phyloP scores from a whole-genome alignment of 768 basidiomycete species.

The Lactarius psammicola region DNA sequence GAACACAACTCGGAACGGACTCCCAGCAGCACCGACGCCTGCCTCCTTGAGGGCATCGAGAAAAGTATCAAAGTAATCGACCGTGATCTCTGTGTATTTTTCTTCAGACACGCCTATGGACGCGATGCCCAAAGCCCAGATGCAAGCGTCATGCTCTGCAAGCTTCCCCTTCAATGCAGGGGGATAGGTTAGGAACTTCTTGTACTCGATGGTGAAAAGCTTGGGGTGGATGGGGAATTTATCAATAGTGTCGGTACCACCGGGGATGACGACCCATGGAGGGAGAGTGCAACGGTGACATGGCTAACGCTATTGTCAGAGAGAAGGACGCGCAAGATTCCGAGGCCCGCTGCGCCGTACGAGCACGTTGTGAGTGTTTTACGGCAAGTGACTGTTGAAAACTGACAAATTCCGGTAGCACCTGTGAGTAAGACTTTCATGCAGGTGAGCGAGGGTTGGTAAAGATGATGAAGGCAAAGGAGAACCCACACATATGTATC shows the following conservation, averaged over 20 bases:
- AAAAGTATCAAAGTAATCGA: conserved; percentile 29
- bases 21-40: conserved; percentile 23
- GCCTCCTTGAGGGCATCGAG: conserved; percentile 16
- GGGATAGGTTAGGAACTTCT: conserved; percentile 29
- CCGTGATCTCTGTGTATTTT: conserved; percentile 31
- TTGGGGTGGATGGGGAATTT: conserved; percentile 25
- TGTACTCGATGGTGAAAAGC: conserved; percentile 28
- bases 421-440: conserved; percentile 27
- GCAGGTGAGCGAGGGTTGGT: neutral
- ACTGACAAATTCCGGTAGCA: conserved; percentile 26
- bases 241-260: conserved; percentile 4
- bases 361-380: neutral
- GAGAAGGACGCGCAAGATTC: conserved; percentile 28
- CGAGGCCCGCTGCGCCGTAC: conserved; percentile 29
- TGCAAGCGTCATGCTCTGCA: conserved; percentile 31
- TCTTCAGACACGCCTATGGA: conserved; percentile 22
- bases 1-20: conserved; percentile 34
- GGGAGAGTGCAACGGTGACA: conserved; percentile 33
- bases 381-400: no score
- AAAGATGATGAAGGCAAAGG: neutral
- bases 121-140: conserved; percentile 32
- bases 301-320: conserved; percentile 25
- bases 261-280: conserved; percentile 24
- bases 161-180: conserved; percentile 22
- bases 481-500: neutral